Base-by-base conservation (phyloP, 371 early-diverging fungal species). In the Coemansia sp. region DNA sequence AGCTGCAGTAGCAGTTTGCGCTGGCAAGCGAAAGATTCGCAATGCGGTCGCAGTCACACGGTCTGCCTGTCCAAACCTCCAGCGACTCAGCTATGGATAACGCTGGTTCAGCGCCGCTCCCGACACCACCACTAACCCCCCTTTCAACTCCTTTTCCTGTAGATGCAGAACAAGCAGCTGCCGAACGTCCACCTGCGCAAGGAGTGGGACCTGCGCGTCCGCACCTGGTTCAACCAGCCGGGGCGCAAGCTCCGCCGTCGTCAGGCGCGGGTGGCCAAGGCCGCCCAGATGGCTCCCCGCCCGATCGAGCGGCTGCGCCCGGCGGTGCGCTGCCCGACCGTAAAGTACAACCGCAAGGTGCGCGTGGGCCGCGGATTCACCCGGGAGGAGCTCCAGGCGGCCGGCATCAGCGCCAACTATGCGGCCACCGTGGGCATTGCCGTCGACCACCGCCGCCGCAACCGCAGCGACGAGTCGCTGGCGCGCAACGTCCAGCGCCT, bases 181-280 rank as follows among this genome's bases (percentile, higher is more conserved):
- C 98, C 96, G 85, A 97, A 95, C 86, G 87, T 81, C 63, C 99
- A 99, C 82, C 96, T 98, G 90, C 98, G 93, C 84, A 99, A 99
- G 92, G 93, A 97, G 85, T 97, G 99, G 94, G 91, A 95, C 81
- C 82, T 85, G 67, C 94, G 93, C 77, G 97, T 98, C 68, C 94
- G 93, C 89, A 97, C 97, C 75, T 99, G 99, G 98, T 99, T 99
- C 86, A 88, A 98, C 86, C 99, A 99, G 87, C 93, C 99, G 72
- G 94, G 94, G 63, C 91, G 91, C 80, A 95, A 94, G 89, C 88
- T 89, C 85, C 83, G 91, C 68, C 87, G 99, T 79, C 87, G 94
- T 70, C 80, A 90, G 57, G 86, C 86, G 65, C 91, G 99, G 77
- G 82, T 89, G 78, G 86, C 89, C 83, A 99, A 99, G 93, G 99